Evolutionary conservation across 1,284 basidiomycete species (phyloP).

Genomic region (Fistulinella staudtii): DNA sequence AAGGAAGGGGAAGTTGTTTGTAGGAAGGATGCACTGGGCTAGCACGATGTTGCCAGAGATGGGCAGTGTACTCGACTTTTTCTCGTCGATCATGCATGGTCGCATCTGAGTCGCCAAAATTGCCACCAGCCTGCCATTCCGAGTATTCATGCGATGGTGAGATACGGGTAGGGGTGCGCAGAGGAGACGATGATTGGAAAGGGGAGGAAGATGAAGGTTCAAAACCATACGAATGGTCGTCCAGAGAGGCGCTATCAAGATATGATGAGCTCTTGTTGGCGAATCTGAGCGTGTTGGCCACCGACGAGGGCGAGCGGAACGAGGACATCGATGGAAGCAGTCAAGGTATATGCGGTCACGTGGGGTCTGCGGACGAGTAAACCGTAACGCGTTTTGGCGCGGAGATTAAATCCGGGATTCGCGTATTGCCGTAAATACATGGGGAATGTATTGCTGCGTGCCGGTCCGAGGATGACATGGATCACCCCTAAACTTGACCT

Average conservation of each 20-base stretch:
- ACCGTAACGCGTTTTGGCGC: constrained; percentile 37
- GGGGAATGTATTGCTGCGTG: neutral
- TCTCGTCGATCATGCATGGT: neutral
- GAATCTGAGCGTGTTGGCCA: constrained; percentile 13
- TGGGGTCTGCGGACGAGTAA: too few relatives aligned
- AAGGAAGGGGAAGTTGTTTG: constrained; percentile 16
- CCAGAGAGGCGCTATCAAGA: constrained; percentile 6
- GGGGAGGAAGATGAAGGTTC: constrained; percentile 14
- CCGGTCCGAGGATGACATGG: neutral
- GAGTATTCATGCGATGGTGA: constrained; percentile 4
- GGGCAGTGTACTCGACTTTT: too few relatives aligned
- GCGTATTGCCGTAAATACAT: constrained; percentile 18
- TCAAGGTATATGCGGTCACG: constrained; percentile 32
- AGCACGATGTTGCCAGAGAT: too few relatives aligned
- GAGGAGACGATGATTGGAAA: constrained; percentile 15
- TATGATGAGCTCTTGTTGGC: constrained; percentile 22
- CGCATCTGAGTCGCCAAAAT: constrained; percentile 1
- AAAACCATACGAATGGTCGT: neutral
- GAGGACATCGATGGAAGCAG: constrained; percentile 28
- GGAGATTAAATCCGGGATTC: constrained; percentile 27
- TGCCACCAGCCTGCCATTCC: constrained; percentile 5
- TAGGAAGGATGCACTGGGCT: too few relatives aligned
- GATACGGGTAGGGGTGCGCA: constrained; percentile 13
- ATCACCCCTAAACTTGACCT: too few relatives aligned
- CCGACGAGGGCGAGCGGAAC: constrained; percentile 6